Evolutionary conservation across 2,329 filamentous ascomycete genomes (phyloP), one percentile per base, ranked within the genome.

Genomic region (Tolypocladium amazonense): DNA sequence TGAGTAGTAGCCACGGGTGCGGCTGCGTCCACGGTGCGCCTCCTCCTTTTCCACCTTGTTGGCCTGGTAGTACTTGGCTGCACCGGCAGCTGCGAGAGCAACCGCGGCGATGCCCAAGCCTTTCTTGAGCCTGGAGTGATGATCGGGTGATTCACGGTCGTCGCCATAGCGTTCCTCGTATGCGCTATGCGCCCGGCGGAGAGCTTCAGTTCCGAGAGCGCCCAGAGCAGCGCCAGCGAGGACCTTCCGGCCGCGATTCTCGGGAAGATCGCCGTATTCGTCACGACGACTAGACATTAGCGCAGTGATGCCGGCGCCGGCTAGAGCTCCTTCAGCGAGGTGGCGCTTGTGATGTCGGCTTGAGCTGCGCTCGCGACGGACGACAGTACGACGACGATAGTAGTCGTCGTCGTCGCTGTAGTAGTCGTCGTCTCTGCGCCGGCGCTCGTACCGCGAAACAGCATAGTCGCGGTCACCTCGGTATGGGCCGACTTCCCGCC

Each of bases 41-140:
- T 87, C 84, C 63, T 86, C 84, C 66, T 81, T 83, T 53, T 86
- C 82, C 53, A 81, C 71, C 67, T 83, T 85, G 70, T 78, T 82
- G 65, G 80, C 79, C 63, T 86, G 80, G 68, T 83, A 81, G 66
- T 86, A 86, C 68, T 87, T 86, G 62, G 83, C 79, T 6, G 84
- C 84, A n/a, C 84, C 85, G 4, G 84, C 84, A 25, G 85, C 82
- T 9, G 84, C 85, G 30, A 87, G 76, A 20, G 84, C 84, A 27
- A 85, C 83, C 12, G 84, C 84, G 11, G 85, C 85, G 50, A 87
- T 77, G 38, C 84, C 85, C 27, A 87, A 74, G 27, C 83, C 84
- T 1, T 82, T 85, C 70, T 85, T 85, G 59, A 87, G 73, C 56
- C 78, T 78, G 50, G 76, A 79, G 45, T 76, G 74, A 56, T 75